Percentiles rank a stretch among this genome's conserved stretches.
phyloP scores from a whole-genome alignment of 192 early-diverging fungal species.

The Podila epigama region DNA sequence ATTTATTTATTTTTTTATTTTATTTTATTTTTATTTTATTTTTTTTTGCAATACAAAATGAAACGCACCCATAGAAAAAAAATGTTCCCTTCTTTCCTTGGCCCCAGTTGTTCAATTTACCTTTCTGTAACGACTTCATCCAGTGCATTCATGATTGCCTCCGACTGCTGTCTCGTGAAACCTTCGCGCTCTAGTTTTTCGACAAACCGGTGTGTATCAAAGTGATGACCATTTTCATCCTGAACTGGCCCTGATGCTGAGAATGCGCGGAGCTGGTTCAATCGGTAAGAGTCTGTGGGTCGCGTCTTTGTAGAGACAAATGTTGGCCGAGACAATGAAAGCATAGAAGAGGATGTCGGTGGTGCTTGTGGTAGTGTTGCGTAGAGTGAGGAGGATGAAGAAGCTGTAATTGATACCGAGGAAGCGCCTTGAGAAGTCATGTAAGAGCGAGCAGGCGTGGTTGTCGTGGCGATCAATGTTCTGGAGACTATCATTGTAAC shows the following conservation, averaged over 20 bases:
- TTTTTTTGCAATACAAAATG: too few relatives aligned
- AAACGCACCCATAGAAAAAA: too few relatives aligned
- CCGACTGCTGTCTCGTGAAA: constrained; percentile 71
- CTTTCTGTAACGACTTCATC: constrained; percentile 75
- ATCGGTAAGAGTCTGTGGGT: not conserved
- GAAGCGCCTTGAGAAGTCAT: not conserved
- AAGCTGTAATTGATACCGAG: not conserved
- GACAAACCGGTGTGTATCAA: constrained; percentile 86
- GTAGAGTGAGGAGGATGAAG: not conserved
- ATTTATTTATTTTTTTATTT: too few relatives aligned
- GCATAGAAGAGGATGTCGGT: constrained; percentile 2
- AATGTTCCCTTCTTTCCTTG: too few relatives aligned
- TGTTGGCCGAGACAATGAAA: not conserved
- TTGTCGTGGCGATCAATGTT: not conserved
- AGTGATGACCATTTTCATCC: constrained; percentile 53
- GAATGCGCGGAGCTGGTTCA: constrained; percentile 17
- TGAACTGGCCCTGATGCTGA: constrained; percentile 9
- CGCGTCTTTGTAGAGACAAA: not conserved
- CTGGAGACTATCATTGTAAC: not conserved
- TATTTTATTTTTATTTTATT: too few relatives aligned
- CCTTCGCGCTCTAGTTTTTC: constrained; percentile 76
- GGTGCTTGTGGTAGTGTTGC: not conserved
- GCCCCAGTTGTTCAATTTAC: too few relatives aligned
- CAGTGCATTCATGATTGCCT: constrained; percentile 79
- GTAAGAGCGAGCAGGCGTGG: not conserved